Conservation (phyloP, 331 rosid species). For the Acacia concinna region DNA sequence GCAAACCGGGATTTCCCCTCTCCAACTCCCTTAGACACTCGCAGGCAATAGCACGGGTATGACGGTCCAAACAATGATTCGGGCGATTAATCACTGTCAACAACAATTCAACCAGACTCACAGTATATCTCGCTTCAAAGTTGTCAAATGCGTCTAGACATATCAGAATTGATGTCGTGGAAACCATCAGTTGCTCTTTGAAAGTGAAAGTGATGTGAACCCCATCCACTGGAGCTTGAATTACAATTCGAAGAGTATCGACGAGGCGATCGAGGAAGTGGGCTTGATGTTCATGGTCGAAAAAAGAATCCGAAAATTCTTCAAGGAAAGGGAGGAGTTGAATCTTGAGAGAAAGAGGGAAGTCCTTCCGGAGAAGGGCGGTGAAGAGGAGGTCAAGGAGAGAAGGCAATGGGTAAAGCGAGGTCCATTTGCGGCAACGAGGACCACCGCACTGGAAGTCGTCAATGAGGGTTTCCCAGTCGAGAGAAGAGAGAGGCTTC, state of each 20-base stretch:
- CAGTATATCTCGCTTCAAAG: constrained; percentile 30
- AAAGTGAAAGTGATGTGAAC: constrained; percentile 51
- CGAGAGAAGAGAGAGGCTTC: constrained; percentile 62
- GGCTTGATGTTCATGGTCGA: constrained; percentile 6
- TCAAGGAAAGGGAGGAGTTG: constrained; percentile 77
- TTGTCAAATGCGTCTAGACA: constrained; percentile 39
- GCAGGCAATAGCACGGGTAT: constrained; percentile 71
- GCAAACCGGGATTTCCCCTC: constrained; percentile 64
- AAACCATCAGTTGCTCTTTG: constrained; percentile 83
- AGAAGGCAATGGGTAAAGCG: constrained; percentile 45
- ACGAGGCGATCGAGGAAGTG: constrained; percentile 51
- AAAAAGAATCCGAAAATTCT: constrained; percentile 52
- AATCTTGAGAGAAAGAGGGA: constrained; percentile 60
- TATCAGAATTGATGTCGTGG: constrained; percentile 68
- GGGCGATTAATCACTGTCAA: constrained; percentile 82
- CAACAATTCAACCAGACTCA: constrained; percentile 62
- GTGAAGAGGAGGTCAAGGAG: constrained; percentile 68
- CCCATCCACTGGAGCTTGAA: constrained; percentile 67
- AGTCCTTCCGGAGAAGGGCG: constrained; percentile 66
- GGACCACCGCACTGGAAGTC: constrained; percentile 72
- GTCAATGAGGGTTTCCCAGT: constrained; percentile 85
- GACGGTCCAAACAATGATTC: constrained; percentile 71
- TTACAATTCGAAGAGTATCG: constrained; percentile 57
- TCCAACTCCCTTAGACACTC: constrained; percentile 90
- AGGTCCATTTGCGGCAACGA: constrained; percentile 55